Conservation (phyloP, 345 rosid species). For the Dipteronia dyeriana region DNA sequence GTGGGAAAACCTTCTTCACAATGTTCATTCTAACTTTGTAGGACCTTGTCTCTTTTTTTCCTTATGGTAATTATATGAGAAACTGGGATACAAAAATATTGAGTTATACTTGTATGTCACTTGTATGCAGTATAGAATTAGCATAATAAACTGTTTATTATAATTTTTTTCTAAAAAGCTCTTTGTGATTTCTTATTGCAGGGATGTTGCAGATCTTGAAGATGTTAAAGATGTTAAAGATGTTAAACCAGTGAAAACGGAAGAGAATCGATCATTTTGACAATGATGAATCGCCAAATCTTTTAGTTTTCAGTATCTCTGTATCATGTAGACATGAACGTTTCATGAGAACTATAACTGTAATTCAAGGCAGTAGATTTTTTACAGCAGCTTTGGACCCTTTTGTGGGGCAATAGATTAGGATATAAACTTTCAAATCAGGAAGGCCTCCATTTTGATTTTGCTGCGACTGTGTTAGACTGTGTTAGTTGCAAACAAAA, state of each 20-base stretch:
- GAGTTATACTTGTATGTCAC: neutral
- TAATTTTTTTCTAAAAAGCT: neutral
- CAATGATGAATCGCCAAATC: neutral
- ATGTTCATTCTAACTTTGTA: neutral
- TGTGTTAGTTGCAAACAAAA: neutral
- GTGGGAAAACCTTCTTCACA: neutral
- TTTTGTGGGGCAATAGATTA: constrained; percentile 24
- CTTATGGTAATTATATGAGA: neutral
- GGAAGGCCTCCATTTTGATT: neutral
- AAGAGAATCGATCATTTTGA: constrained; percentile 38
- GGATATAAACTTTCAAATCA: neutral
- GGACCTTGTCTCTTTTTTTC: neutral
- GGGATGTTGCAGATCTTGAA: constrained; percentile 40
- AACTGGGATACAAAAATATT: neutral
- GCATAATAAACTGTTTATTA: neutral
- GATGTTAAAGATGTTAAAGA: neutral
- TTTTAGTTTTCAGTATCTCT: neutral
- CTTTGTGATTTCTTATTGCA: constrained; percentile 13
- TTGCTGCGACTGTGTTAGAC: too few relatives aligned
- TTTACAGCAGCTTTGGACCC: constrained; percentile 9
- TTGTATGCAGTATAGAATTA: neutral
- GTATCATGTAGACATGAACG: constrained; percentile 10
- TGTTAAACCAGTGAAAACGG: constrained; percentile 30
- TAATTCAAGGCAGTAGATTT: neutral
- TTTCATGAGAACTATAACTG: neutral